These are phyloP conservation scores for Perkinsus marinus DNA, from an alignment of 169 alveolate genomes.

Conservation along the genomic window DNA sequence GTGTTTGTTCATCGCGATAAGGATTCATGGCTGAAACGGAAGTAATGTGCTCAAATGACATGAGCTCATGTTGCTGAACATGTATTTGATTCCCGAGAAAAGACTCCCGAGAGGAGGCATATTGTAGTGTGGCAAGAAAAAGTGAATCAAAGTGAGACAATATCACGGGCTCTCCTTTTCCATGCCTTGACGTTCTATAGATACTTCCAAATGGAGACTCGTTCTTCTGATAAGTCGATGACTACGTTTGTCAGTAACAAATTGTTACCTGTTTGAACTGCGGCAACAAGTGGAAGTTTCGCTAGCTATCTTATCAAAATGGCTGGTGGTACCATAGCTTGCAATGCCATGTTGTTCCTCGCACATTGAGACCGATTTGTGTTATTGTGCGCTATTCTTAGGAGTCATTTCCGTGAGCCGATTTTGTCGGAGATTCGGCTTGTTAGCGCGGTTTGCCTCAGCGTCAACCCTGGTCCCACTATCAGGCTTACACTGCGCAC, in stretches of 20 bases:
- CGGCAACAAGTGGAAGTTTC: slow-evolving; percentile 81
- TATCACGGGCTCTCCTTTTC: neutral
- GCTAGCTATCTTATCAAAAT: neutral
- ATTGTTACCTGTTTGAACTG: slow-evolving; percentile 87
- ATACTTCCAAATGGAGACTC: slow-evolving; percentile 82
- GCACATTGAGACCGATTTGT: neutral
- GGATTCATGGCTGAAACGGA: too few relatives aligned
- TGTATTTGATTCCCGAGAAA: slow-evolving; percentile 25
- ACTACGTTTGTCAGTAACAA: too few relatives aligned
- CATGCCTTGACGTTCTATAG: neutral
- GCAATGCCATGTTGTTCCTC: neutral
- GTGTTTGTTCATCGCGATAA: neutral
- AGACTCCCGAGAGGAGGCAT: slow-evolving; percentile 65
- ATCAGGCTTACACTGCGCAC: too few relatives aligned
- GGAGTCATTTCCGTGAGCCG: too few relatives aligned
- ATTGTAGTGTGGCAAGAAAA: slow-evolving; percentile 78
- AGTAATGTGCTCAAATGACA: slow-evolving; percentile 3
- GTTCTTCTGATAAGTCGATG: slow-evolving; percentile 98
- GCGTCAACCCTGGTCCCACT: too few relatives aligned
- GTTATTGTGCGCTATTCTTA: neutral
- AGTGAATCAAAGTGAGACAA: slow-evolving; percentile 51
- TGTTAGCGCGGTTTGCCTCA: too few relatives aligned
- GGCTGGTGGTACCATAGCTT: neutral
- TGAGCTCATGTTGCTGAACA: neutral
- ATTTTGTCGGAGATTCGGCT: too few relatives aligned